phyloP scores from a whole-genome alignment of 1,284 basidiomycete species.

The Trametes polyzona region DNA sequence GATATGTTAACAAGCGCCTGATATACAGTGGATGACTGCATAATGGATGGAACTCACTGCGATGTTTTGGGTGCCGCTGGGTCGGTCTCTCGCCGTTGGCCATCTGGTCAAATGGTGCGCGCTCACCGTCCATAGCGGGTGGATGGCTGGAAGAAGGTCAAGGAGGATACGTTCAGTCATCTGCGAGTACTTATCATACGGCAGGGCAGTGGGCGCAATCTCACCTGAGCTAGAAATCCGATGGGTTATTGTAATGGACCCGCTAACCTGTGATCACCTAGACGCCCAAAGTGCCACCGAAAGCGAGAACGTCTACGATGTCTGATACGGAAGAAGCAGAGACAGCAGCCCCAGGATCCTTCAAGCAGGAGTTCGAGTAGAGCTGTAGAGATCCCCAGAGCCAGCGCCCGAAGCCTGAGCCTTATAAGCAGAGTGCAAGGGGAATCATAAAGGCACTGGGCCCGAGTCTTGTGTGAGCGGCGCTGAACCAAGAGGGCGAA shows the following conservation, averaged over 20 bases:
- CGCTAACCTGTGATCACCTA: conserved; percentile 7
- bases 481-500: conserved; percentile 17
- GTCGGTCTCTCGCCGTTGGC: neutral
- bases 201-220: conserved; percentile 1
- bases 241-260: conserved; percentile 4
- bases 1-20: neutral
- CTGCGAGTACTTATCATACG: neutral
- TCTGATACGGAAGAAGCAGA: neutral
- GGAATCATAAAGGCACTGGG: neutral
- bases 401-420: neutral
- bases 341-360: neutral
- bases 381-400: too few species aligned
- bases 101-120: neutral
- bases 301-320: neutral
- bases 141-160: neutral
- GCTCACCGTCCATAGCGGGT: conserved; percentile 6
- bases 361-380: neutral
- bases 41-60: conserved; percentile 11
- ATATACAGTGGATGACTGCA: neutral
- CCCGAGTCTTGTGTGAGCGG: conserved; percentile 22
- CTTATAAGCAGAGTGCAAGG: conserved; percentile 3
- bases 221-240: conserved; percentile 1
- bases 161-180: neutral
- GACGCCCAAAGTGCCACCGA: conserved; percentile 4
- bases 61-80: conserved; percentile 13